Evolutionary conservation across 148 eudicot genomes (phyloP), one percentile per base, ranked within the genome.

Genomic region (Rhododendron molle): DNA sequence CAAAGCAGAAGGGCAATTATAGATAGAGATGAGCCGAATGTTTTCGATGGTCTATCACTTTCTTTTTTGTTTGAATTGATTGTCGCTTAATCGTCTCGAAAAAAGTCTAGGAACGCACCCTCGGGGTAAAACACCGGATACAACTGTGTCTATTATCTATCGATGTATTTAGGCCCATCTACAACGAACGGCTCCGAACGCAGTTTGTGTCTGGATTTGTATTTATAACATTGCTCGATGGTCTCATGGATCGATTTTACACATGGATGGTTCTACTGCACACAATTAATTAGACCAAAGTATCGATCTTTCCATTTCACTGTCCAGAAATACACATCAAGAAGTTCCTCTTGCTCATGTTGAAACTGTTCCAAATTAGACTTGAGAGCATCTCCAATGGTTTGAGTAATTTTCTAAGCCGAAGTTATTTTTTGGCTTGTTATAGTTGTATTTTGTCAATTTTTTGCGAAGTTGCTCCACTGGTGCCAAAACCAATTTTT

Each of bases 21-120:
- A 40, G 44, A 40, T 67, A 84, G 50, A 73, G 67, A 83, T 71
- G 85, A 83, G 46, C n/a, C 58, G 18, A 34, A 72, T 71, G 65
- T 73, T 34, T 69, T 20, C 46, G 43, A 69, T 46, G 18, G 49
- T 56, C 30, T 32, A 80, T 72, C 18, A 73, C 52, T 54, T 1
- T 14, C 46, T 23, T 30, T 32, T 72, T 10, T 43, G 43, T 72
- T 83, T 23, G 54, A 7, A 83, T 71, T 30, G 44, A 23, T 26
- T 83, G 46, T 72, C 44, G 50, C 74, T 49, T 71, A 18, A 8
- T 28, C 5, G 60, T 54, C 7, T 20, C 26, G 58, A 46, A 54
- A 16, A 40, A 54, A 54, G 21, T 54, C 15, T 50, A 50, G 14
- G 54, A 50, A 3, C 54, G 0, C 54, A 50, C 54, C 54, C 4